These are phyloP conservation scores for Paxillus rubicundulus DNA, from an alignment of 768 basidiomycete genomes.

Conservation along the genomic window DNA sequence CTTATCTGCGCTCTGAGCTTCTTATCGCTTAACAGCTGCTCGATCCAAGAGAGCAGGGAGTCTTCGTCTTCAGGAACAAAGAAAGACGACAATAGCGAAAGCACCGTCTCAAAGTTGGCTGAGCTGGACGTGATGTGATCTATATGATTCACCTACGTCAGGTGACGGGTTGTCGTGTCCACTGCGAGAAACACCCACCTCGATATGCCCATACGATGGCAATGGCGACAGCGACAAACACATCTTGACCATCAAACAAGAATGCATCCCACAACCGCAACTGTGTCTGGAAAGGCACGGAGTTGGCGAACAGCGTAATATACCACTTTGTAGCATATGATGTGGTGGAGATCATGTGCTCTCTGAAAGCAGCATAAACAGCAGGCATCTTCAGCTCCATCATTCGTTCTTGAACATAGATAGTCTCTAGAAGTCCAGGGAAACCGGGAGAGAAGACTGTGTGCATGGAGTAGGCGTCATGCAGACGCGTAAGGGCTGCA, in stretches of 20 bases:
- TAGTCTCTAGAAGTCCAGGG: constrained; percentile 92
- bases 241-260: constrained; percentile 84
- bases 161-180: not conserved
- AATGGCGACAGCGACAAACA: constrained; percentile 81
- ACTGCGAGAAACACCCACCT: constrained; percentile 47
- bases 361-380: constrained; percentile 82
- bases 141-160: constrained; percentile 29
- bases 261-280: constrained; percentile 94
- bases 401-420: constrained; percentile 91
- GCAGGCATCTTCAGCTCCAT: constrained; percentile 86
- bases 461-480: constrained; percentile 87
- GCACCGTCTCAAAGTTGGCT: constrained; percentile 88
- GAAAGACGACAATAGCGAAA: constrained; percentile 89
- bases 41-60: constrained; percentile 77
- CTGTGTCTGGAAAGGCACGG: constrained; percentile 93
- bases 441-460: constrained; percentile 90
- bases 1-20: constrained; percentile 70
- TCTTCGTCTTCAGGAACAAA: constrained; percentile 94
- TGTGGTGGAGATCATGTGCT: constrained; percentile 88
- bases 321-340: constrained; percentile 99
- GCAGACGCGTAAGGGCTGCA: constrained; percentile 79
- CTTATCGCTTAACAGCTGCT: constrained; percentile 52
- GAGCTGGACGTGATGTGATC: constrained; percentile 79
- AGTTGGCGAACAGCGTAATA: constrained; percentile 95
- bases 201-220: constrained; percentile 90